Percentiles rank a stretch among this genome's conserved stretches.
Conservation (phyloP, 345 rosid genomes). For the thale cress (Arabidopsis thaliana) region DNA sequence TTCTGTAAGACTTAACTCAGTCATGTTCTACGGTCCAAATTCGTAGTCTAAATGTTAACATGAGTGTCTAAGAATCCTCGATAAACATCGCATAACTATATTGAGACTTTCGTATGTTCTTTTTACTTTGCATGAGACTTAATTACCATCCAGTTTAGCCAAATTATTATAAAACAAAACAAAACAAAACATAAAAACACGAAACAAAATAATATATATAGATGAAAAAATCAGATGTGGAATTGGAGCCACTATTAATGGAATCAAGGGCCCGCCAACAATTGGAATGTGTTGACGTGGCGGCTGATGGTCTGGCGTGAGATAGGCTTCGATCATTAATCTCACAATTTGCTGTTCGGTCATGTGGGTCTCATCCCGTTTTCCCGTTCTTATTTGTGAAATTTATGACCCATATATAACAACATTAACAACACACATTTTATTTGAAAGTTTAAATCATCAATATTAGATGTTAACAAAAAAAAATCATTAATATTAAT, state of each 20-base stretch:
- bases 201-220: background rate
- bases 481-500: no score
- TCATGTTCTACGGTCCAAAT: background rate
- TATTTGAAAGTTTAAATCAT: background rate
- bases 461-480: no score
- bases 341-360: conserved; percentile 46
- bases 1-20: background rate
- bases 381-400: conserved; percentile 27
- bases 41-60: background rate
- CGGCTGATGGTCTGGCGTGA: conserved; percentile 76
- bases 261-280: conserved; percentile 52
- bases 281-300: conserved; percentile 54
- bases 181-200: no score
- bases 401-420: background rate
- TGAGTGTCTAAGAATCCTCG: background rate
- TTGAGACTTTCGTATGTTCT: background rate
- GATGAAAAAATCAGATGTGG: background rate
- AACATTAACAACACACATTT: background rate
- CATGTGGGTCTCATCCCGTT: conserved; percentile 52
- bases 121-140: background rate
- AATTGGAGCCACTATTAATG: conserved; percentile 41
- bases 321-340: conserved; percentile 64
- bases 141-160: background rate
- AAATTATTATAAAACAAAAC: no score
- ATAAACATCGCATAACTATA: no score